Percentiles rank a stretch among this genome's conserved stretches.
phyloP scores from a whole-genome alignment of 73 alveolate genomes.

The Diophrys appendiculata region DNA sequence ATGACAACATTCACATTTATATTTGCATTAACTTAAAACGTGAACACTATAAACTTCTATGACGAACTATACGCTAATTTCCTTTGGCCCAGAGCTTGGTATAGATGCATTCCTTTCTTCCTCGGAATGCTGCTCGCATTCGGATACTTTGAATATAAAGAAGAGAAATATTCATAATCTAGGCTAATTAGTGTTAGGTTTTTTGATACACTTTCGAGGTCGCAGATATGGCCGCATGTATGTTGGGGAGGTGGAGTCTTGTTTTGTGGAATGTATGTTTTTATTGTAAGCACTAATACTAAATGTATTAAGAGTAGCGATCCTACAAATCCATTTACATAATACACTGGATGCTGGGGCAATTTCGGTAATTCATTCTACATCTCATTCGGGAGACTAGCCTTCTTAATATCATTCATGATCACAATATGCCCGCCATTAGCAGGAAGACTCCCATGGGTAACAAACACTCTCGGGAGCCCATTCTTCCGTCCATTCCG shows the following conservation, averaged over 20 bases:
- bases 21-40: neutral
- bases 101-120: neutral
- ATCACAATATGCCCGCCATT: neutral
- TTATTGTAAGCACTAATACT: neutral
- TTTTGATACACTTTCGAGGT: neutral
- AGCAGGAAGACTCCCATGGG: neutral
- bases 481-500: slow-evolving; percentile 1
- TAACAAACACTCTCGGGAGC: neutral
- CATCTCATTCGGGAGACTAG: neutral
- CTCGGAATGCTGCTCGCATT: neutral
- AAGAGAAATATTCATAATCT: neutral
- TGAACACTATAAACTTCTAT: neutral
- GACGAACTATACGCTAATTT: neutral
- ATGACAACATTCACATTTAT: neutral
- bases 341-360: neutral
- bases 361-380: neutral
- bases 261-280: neutral
- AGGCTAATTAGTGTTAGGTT: neutral
- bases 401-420: neutral
- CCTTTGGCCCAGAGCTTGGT: neutral
- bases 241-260: neutral
- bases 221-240: neutral
- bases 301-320: neutral
- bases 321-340: neutral
- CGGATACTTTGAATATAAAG: neutral